A percentile compares a stretch with the other conserved stretches of the same genome.
Conservation (phyloP, 2,329 filamentous ascomycete species). For the Hypoxylon sp. region DNA sequence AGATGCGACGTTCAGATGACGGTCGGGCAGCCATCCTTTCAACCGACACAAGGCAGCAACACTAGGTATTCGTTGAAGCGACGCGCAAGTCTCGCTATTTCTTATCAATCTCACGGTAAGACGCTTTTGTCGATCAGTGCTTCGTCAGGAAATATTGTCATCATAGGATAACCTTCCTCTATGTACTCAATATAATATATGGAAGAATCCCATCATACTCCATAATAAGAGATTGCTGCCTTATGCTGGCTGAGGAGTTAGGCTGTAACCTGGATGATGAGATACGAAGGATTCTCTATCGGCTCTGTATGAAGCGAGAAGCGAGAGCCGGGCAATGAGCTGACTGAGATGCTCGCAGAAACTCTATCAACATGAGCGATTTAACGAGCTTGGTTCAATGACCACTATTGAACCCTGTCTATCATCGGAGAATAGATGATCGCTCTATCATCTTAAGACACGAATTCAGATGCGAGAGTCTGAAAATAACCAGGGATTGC, state of each 20-base stretch:
- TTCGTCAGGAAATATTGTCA: slow-evolving; percentile 4
- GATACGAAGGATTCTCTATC: slow-evolving; percentile 11
- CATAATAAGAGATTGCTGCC: slow-evolving; percentile 9
- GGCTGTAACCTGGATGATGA: neutral
- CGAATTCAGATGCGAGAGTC: neutral
- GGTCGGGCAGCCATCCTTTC: slow-evolving; percentile 22
- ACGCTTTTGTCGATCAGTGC: slow-evolving; percentile 10
- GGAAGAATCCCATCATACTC: neutral
- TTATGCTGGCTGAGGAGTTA: neutral
- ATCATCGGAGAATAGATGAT: neutral
- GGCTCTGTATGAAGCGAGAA: neutral
- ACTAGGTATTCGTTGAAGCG: neutral
- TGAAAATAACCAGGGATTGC: neutral
- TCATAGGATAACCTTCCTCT: slow-evolving; percentile 11
- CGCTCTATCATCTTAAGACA: neutral
- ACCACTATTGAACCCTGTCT: neutral
- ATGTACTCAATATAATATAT: neutral
- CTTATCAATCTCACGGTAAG: neutral
- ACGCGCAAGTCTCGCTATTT: slow-evolving; percentile 4
- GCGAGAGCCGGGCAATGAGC: slow-evolving; percentile 2
- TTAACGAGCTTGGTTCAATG: neutral
- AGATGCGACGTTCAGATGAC: slow-evolving; percentile 5
- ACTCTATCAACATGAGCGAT: neutral
- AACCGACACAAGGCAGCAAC: slow-evolving; percentile 20
- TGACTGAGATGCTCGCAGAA: slow-evolving; percentile 1